Evolutionary conservation across 2,329 filamentous ascomycete species (phyloP), one percentile per base, ranked within the genome.

Genomic region (Verticillium alfalfae): DNA sequence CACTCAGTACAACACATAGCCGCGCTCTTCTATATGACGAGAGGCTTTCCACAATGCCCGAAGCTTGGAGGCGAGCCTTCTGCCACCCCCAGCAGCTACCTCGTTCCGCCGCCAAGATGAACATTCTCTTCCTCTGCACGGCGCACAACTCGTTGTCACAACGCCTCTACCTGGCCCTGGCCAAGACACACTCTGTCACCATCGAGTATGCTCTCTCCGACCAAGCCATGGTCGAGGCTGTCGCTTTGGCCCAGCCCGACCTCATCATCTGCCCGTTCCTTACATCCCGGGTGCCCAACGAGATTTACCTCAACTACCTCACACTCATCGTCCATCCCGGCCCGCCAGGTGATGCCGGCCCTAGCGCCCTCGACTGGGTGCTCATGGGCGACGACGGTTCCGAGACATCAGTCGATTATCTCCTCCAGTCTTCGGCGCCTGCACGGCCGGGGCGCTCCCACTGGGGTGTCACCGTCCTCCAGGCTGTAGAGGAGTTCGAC

Each of bases 71-170:
- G 18, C 22, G 45, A 52, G n/a, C 18, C 45, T 22, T 22, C n/a
- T 52, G 45, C 18, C 45, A 52, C 45, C 45, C 45, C 22, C 45
- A 52, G n/a, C 45, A 52, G 26, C 54, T 56, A 7, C 31, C 45
- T 38, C 58, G 10, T 38, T 22, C 38, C 38, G 37, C 26, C 22
- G 60, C 52, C 61, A 63, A 60, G 26, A 75, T 77, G 73, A 73
- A 72, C 67, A 76, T 78, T 52, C 73, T 78, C 59, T 77, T 78
- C 62, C 68, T 78, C n/a, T 78, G 76, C 64, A 78, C 76, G 5
- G 76, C 76, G n/a, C 75, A 78, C 68, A 78, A 78, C 61, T 78
- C 76, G 10, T 69, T 78, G 6, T 78, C 76, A 6, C 76, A 78
- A 64, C 70, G 73, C 26, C 68, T 77, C 9, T 75, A 71, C 61